Evolutionary conservation across 495 filamentous ascomycete species (phyloP).

Genomic region (Daldinia decipiens): DNA sequence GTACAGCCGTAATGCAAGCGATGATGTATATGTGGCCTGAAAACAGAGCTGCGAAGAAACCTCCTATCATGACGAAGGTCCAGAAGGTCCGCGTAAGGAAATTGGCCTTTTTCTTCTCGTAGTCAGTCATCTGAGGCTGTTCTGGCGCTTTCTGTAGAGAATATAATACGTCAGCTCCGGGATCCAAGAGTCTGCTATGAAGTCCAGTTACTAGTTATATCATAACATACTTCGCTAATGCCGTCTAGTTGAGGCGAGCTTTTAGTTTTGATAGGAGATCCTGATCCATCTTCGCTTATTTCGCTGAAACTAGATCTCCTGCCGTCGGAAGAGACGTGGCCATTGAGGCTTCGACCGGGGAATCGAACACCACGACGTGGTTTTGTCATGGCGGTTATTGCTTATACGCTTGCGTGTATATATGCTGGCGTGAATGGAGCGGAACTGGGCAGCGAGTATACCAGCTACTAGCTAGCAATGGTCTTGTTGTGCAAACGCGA

Average conservation of each 20-base stretch:
- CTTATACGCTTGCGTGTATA: neutral
- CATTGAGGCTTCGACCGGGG: constrained; percentile 68
- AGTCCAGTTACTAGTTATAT: neutral
- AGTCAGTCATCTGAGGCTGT: constrained; percentile 66
- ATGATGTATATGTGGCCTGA: constrained; percentile 98
- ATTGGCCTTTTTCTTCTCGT: constrained; percentile 98
- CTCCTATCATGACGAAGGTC: constrained; percentile 96
- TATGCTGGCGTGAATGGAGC: neutral
- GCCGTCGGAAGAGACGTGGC: constrained; percentile 57
- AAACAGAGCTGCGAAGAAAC: constrained; percentile 91
- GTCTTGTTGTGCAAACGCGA: constrained; percentile 15
- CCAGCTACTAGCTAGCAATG: neutral
- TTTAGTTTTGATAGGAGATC: constrained; percentile 58
- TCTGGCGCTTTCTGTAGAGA: constrained; percentile 48
- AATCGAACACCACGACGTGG: constrained; percentile 87
- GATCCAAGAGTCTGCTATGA: neutral
- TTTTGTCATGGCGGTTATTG: constrained; percentile 68
- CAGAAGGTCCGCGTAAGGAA: constrained; percentile 98
- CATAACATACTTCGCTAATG: constrained; percentile 51
- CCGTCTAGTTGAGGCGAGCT: constrained; percentile 51
- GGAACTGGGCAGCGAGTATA: neutral
- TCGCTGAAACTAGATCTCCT: constrained; percentile 81
- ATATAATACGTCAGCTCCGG: neutral
- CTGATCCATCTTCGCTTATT: constrained; percentile 78
- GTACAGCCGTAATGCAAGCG: constrained; percentile 87